Evolutionary conservation across 441 rosid genomes (phyloP).

Genomic region (Bruguiera hainesii): DNA sequence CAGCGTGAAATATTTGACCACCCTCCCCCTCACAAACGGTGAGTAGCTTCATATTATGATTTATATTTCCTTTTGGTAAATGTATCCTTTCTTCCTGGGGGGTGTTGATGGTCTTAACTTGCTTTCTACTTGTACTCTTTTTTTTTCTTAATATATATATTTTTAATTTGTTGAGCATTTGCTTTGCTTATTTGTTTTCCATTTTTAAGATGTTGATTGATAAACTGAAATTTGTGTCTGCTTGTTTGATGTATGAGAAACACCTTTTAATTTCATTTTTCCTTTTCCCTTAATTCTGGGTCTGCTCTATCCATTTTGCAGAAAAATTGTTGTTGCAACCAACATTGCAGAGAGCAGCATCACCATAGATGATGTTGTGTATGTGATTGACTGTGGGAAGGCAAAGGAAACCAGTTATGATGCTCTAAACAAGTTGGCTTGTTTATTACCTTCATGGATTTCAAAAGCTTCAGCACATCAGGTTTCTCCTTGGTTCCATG

Average conservation of each 20-base stretch:
- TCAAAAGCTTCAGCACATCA: constrained; percentile 95
- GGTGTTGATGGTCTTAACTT: too few relatives aligned
- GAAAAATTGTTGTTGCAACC: constrained; percentile 95
- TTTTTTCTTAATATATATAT: too few relatives aligned
- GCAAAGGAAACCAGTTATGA: constrained; percentile 97
- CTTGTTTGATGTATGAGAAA: constrained; percentile 3
- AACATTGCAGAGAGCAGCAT: constrained; percentile 98
- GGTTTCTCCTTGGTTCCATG: constrained; percentile 41
- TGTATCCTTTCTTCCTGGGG: too few relatives aligned
- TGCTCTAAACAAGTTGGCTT: constrained; percentile 93
- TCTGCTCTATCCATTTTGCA: constrained; percentile 26
- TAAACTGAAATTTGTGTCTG: not conserved
- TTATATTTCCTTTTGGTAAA: too few relatives aligned
- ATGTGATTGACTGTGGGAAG: constrained; percentile 94
- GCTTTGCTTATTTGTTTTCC: too few relatives aligned
- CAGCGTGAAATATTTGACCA: constrained; percentile 88
- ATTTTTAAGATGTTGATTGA: too few relatives aligned
- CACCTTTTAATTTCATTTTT: not conserved
- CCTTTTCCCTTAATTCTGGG: constrained; percentile 1
- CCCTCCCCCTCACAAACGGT: constrained; percentile 73
- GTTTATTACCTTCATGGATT: constrained; percentile 91
- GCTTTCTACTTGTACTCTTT: too few relatives aligned
- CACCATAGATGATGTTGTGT: constrained; percentile 94
- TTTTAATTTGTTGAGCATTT: too few relatives aligned
- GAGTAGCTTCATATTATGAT: constrained; percentile 16